These are phyloP conservation scores for Coemansia sp. DNA, from an alignment of 371 early-diverging fungal species.

Conservation along the genomic window DNA sequence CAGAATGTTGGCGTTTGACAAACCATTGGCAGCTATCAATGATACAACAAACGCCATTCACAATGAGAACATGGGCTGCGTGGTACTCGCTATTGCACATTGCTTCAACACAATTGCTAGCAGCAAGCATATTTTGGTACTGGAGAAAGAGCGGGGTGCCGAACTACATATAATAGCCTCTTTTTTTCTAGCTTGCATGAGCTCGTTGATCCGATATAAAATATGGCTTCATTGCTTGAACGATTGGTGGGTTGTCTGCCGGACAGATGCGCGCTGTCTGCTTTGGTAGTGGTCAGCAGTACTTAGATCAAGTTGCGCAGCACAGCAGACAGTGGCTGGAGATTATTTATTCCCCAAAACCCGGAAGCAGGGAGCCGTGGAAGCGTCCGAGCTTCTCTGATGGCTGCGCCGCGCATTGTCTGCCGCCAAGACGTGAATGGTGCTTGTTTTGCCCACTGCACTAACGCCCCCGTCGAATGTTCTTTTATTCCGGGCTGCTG, in stretches of 20 bases:
- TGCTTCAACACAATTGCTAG: slow-evolving; percentile 68
- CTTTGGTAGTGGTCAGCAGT: neutral
- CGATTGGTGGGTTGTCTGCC: no score
- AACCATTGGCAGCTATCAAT: slow-evolving; percentile 63
- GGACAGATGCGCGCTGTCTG: neutral
- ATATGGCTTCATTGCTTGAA: no score
- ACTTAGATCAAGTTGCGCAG: neutral
- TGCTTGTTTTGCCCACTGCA: neutral
- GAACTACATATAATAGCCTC: slow-evolving; percentile 65
- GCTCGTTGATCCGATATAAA: no score
- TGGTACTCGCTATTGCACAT: slow-evolving; percentile 72
- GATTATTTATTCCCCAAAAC: neutral
- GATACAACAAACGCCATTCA: slow-evolving; percentile 62
- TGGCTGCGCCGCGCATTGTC: slow-evolving; percentile 4
- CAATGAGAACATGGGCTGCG: slow-evolving; percentile 56
- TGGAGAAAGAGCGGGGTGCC: slow-evolving; percentile 64
- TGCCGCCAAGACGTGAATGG: slow-evolving; percentile 3
- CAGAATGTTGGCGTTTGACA: slow-evolving; percentile 67
- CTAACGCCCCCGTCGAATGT: neutral
- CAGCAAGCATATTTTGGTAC: slow-evolving; percentile 65
- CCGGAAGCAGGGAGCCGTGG: slow-evolving; percentile 5
- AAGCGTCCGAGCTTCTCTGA: neutral
- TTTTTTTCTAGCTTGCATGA: slow-evolving; percentile 57
- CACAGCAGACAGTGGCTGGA: no score
- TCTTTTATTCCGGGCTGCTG: neutral